Evolutionary conservation across 1,139 yeast genomes (phyloP).

Genomic region (Arxiozyma bovina): DNA sequence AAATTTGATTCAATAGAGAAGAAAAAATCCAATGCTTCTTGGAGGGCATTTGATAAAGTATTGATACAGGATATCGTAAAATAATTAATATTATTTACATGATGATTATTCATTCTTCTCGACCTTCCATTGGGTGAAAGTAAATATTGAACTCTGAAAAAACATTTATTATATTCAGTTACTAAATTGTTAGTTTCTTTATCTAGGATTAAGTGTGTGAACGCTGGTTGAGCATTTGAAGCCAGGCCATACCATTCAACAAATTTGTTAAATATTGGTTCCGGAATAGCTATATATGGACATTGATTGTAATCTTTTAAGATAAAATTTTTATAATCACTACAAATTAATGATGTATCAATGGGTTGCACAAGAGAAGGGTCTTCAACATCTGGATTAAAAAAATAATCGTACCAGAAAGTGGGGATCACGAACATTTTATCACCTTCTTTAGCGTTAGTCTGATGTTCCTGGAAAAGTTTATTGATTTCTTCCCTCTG

Average conservation of each 20-base stretch:
- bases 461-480: constrained; percentile 10
- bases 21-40: constrained; percentile 22
- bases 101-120: constrained; percentile 16
- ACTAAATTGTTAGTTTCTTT: constrained; percentile 34
- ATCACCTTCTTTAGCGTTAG: constrained; percentile 28
- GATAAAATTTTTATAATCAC: constrained; percentile 27
- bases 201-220: constrained; percentile 39
- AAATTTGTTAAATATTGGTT: constrained; percentile 38
- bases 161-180: constrained; percentile 48
- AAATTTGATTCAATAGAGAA: constrained; percentile 17
- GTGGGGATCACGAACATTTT: constrained; percentile 33
- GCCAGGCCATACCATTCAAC: constrained; percentile 47
- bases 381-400: constrained; percentile 19
- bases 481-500: constrained; percentile 11
- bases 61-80: constrained; percentile 20
- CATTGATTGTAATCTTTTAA: constrained; percentile 26
- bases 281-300: constrained; percentile 35
- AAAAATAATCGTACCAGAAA: constrained; percentile 33
- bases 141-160: constrained; percentile 45
- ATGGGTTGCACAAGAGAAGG: constrained; percentile 31
- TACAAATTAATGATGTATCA: constrained; percentile 29
- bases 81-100: constrained; percentile 13
- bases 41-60: constrained; percentile 16
- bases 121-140: constrained; percentile 17
- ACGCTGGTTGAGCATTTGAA: constrained; percentile 37